phyloP scores from a whole-genome alignment of 176 grass and related monocot genomes.

The Alopecurus myosuroides region DNA sequence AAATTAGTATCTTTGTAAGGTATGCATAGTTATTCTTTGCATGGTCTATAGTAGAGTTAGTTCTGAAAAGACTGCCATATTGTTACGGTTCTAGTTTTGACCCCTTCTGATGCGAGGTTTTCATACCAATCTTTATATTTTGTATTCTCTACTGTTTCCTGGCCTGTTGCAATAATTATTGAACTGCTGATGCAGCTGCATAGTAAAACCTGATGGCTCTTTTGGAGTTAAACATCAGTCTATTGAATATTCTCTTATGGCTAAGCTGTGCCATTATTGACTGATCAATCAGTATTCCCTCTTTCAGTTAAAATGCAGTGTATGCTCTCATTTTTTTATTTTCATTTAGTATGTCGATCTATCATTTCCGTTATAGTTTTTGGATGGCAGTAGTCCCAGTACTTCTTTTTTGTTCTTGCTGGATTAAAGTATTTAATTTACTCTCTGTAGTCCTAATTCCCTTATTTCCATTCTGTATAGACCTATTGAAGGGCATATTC shows the following conservation, averaged over 20 bases:
- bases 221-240: background rate
- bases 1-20: background rate
- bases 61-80: background rate
- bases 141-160: background rate
- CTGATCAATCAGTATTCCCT: background rate
- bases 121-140: background rate
- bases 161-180: background rate
- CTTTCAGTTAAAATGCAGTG: background rate
- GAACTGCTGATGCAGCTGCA: background rate
- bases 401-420: background rate
- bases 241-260: background rate
- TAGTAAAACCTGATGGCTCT: background rate
- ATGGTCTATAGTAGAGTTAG: background rate
- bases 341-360: background rate
- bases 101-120: background rate
- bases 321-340: background rate
- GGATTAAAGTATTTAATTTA: background rate
- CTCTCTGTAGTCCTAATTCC: background rate
- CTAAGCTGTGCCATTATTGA: background rate
- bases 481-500: conserved; percentile 90
- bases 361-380: background rate
- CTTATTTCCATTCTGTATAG: conserved; percentile 27
- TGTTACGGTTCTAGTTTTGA: background rate
- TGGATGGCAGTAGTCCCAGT: background rate
- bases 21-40: background rate